phyloP scores from a whole-genome alignment of 1,284 basidiomycete genomes.

The Ustilago loliicola region DNA sequence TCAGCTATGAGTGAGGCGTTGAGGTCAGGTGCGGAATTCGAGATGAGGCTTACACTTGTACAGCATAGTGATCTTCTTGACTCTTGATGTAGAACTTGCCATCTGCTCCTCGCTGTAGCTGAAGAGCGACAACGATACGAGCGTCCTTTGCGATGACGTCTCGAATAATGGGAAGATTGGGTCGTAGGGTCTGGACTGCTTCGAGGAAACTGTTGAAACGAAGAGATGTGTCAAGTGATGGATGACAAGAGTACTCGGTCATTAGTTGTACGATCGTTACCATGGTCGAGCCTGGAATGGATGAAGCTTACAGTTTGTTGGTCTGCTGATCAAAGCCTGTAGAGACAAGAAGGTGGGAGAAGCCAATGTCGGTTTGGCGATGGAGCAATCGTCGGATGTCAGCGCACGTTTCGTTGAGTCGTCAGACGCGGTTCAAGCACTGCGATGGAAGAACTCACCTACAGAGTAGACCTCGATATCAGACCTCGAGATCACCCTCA shows the following conservation, averaged over 20 bases:
- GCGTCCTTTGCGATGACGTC: constrained; percentile 38
- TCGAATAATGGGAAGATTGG: constrained; percentile 47
- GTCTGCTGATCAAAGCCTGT: constrained; percentile 35
- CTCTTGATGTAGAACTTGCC: constrained; percentile 66
- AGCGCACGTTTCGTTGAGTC: too few species aligned
- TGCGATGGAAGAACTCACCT: constrained; percentile 60
- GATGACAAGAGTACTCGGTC: background rate
- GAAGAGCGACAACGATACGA: constrained; percentile 60
- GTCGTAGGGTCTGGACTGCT: constrained; percentile 61
- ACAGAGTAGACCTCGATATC: constrained; percentile 60
- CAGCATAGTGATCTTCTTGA: constrained; percentile 65
- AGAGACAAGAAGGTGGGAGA: background rate
- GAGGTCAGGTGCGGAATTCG: too few species aligned
- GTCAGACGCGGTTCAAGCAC: too few species aligned
- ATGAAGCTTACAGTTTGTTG: constrained; percentile 21
- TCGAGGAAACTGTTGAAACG: constrained; percentile 55
- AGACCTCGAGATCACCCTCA: constrained; percentile 60
- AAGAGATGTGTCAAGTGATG: background rate
- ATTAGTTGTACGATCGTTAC: background rate
- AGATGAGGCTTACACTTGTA: constrained; percentile 60
- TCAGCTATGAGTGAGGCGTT: too few species aligned
- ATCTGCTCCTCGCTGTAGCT: constrained; percentile 61
- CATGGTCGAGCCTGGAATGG: too few species aligned
- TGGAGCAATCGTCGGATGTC: background rate
- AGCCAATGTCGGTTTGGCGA: background rate